Percentiles rank a stretch among this genome's conserved stretches.
phyloP scores from a whole-genome alignment of 768 basidiomycete genomes.

The Cubamyces lactineus region DNA sequence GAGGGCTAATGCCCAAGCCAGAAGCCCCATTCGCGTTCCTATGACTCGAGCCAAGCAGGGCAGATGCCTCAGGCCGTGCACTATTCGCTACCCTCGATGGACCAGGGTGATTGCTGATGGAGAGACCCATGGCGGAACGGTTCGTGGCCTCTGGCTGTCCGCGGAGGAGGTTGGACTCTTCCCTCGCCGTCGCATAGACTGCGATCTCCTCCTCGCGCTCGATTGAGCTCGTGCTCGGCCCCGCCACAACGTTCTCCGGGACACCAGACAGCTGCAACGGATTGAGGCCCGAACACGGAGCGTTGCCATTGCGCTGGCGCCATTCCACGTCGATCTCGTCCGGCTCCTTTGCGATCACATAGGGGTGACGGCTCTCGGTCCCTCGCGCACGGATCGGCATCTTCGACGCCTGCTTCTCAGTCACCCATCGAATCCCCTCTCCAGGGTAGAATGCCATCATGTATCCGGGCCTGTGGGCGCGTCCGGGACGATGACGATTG shows the following conservation, averaged over 20 bases:
- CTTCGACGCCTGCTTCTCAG: constrained; percentile 3
- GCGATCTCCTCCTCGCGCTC: constrained; percentile 5
- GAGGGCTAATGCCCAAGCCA: neutral
- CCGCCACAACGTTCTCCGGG: constrained; percentile 3
- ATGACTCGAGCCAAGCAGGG: neutral
- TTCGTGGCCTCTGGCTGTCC: neutral
- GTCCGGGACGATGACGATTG: neutral
- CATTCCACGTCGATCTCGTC: constrained; percentile 12
- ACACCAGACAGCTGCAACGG: constrained; percentile 27
- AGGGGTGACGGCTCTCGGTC: constrained; percentile 6
- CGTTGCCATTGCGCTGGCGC: constrained; percentile 13
- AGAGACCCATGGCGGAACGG: neutral
- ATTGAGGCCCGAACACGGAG: constrained; percentile 19
- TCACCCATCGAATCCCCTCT: constrained; percentile 7
- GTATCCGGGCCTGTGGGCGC: constrained; percentile 5
- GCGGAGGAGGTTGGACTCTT: constrained; percentile 2
- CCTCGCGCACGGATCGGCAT: constrained; percentile 10
- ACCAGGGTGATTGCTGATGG: neutral
- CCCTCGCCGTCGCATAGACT: neutral
- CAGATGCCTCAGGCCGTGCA: neutral
- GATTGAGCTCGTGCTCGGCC: constrained; percentile 8
- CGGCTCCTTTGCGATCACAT: constrained; percentile 21
- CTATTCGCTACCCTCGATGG: neutral
- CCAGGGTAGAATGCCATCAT: constrained; percentile 1
- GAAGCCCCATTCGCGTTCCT: neutral